Base-by-base conservation (phyloP, 192 early-diverging fungal species). In the Coemansia sp. region DNA sequence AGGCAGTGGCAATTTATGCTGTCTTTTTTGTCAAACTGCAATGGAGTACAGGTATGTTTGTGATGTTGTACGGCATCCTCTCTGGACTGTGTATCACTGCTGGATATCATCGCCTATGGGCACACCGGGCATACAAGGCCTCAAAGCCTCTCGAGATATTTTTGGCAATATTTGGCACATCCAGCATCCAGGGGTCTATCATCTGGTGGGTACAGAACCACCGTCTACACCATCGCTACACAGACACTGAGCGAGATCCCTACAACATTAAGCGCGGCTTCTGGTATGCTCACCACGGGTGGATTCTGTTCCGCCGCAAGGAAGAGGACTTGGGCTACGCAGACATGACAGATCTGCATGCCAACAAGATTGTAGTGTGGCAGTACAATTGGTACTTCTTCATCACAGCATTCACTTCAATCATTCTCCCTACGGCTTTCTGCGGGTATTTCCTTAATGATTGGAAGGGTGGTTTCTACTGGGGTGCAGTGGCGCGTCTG, bases 81-180 rank as follows among this genome's bases (percentile, higher is more conserved):
- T 94, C 93, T 11, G 94, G 92, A 0, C 74, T 95, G 31, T 94
- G 95, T 36, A 91, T 94, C 63, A 94, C 92, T n/a, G 92, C 91
- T 42, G 93, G 92, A 46, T 92, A 94, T 73, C 92, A 94, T 72
- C 87, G 92, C 31, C 79, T 88, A 52, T 94, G 89, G 90, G 84
- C 89, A 27, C 92, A 94, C 76, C 82, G 89, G 36, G 71, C 91
- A 11, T 94, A 93, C 73, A 84, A 66, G 52, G 91, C 88, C 30
- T 84, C 85, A 17, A 68, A 64, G 27, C 82, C 78, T 1, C 80
- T 91, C 65, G 84, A 84, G 61, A 64, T 88, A 31, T 74, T 87
- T 14, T 69, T 90, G 59, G 75, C 84, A 5, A 50, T 91, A 9
- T 81, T 85, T 9, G 87, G 89, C n/a, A 84, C 86, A 5, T 89